These are phyloP conservation scores for Elaeis oleifera DNA, from an alignment of 202 grass and related monocot species.

Conservation along the genomic window DNA sequence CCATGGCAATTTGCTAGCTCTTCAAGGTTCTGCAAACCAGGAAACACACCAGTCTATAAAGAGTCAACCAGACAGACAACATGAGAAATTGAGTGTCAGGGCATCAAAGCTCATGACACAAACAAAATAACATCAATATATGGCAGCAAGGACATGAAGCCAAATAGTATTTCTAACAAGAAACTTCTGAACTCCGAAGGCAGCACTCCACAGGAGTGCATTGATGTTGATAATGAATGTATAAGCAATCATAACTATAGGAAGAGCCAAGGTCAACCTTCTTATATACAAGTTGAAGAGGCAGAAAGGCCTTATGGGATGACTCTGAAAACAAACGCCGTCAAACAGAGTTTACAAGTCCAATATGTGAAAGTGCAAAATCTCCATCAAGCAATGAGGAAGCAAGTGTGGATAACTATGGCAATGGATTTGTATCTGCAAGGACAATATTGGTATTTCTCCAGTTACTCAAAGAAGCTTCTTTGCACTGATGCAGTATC, in stretches of 20 bases:
- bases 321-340: slow-evolving; percentile 44
- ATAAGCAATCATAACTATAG: slow-evolving; percentile 34
- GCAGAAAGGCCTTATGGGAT: slow-evolving; percentile 41
- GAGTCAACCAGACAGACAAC: slow-evolving; percentile 34
- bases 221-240: slow-evolving; percentile 48
- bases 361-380: slow-evolving; percentile 69
- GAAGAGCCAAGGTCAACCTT: slow-evolving; percentile 19
- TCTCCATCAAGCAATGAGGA: slow-evolving; percentile 76
- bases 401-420: slow-evolving; percentile 29
- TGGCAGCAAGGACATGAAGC: slow-evolving; percentile 41
- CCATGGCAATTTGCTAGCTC: slow-evolving; percentile 23
- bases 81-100: slow-evolving; percentile 41
- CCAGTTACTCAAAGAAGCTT: not conserved
- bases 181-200: slow-evolving; percentile 47
- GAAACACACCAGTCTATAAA: slow-evolving; percentile 12
- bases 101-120: slow-evolving; percentile 58
- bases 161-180: slow-evolving; percentile 34
- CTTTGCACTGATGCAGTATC: too few relatives aligned
- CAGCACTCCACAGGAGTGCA: slow-evolving; percentile 29
- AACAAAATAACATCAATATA: slow-evolving; percentile 59
- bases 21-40: slow-evolving; percentile 27
- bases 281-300: slow-evolving; percentile 38
- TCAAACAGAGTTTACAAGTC: slow-evolving; percentile 73
- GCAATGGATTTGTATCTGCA: slow-evolving; percentile 60
- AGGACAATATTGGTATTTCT: slow-evolving; percentile 71